These are phyloP conservation scores for Cladophialophora chaetospira DNA, from an alignment of 2,329 filamentous ascomycete species.

Conservation along the genomic window DNA sequence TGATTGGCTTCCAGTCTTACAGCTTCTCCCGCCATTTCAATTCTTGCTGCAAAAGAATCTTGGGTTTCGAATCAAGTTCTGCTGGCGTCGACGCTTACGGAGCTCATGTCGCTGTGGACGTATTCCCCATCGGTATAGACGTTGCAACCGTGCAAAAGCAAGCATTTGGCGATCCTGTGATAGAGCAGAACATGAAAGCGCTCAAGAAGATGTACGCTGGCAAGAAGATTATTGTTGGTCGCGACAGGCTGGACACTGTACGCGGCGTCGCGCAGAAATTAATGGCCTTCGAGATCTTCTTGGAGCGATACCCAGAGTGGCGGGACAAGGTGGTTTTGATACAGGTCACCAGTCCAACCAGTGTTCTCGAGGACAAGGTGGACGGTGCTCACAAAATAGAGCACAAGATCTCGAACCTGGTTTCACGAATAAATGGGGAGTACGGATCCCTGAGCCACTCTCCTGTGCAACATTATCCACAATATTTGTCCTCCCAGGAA, in stretches of 20 bases:
- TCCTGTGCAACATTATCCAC: constrained; percentile 91
- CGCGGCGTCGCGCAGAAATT: constrained; percentile 94
- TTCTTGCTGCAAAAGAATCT: constrained; percentile 86
- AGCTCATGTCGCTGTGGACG: constrained; percentile 83
- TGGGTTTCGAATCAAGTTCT: constrained; percentile 85
- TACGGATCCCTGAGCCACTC: constrained; percentile 87
- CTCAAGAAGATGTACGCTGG: constrained; percentile 78
- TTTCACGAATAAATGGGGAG: constrained; percentile 86
- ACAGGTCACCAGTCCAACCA: constrained; percentile 88
- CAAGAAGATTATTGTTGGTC: constrained; percentile 92
- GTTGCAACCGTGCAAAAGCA: constrained; percentile 73
- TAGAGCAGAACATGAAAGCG: constrained; percentile 69
- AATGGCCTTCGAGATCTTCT: constrained; percentile 88
- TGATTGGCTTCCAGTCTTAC: constrained; percentile 93
- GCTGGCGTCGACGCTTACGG: constrained; percentile 88
- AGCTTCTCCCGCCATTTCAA: constrained; percentile 94
- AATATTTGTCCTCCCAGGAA: constrained; percentile 85
- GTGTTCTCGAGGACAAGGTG: constrained; percentile 75
- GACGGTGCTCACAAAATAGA: constrained; percentile 78
- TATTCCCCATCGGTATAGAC: constrained; percentile 94
- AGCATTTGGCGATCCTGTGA: constrained; percentile 71
- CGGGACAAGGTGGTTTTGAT: constrained; percentile 88
- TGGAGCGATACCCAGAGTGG: constrained; percentile 90
- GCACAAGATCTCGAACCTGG: constrained; percentile 85
- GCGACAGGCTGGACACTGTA: constrained; percentile 90